Conservation (phyloP, 2,329 filamentous ascomycete species). For the Curvularia verruculosa region DNA sequence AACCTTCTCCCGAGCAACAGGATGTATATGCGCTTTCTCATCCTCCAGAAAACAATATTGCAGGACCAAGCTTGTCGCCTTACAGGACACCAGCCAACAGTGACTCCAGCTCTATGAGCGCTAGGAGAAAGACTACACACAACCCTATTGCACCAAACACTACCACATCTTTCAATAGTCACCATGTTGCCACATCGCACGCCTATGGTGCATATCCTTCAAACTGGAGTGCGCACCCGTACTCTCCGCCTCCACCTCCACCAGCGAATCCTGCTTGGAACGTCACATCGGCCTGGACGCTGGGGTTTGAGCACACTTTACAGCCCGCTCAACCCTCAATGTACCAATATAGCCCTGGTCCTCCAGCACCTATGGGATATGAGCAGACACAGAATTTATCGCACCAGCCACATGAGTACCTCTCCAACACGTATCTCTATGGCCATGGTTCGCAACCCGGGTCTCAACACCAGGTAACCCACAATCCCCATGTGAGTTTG, state of each 20-base stretch:
- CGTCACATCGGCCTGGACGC: slow-evolving; percentile 26
- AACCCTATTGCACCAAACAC: slow-evolving; percentile 17
- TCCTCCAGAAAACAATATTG: slow-evolving; percentile 25
- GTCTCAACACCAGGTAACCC: slow-evolving; percentile 15
- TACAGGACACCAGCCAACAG: slow-evolving; percentile 19
- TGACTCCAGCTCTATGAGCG: slow-evolving; percentile 12
- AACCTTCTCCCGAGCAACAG: slow-evolving; percentile 21
- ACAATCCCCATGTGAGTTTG: slow-evolving; percentile 26
- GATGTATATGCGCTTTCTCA: slow-evolving; percentile 23
- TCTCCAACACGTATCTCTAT: slow-evolving; percentile 19
- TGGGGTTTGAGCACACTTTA: slow-evolving; percentile 17
- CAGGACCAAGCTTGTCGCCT: slow-evolving; percentile 11
- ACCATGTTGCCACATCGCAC: slow-evolving; percentile 17
- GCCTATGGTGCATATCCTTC: slow-evolving; percentile 21
- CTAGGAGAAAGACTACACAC: slow-evolving; percentile 17
- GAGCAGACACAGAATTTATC: slow-evolving; percentile 22
- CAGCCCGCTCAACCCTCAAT: slow-evolving; percentile 15
- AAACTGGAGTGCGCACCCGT: slow-evolving; percentile 25
- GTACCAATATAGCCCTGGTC: slow-evolving; percentile 20
- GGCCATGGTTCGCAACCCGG: slow-evolving; percentile 16
- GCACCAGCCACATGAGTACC: slow-evolving; percentile 19
- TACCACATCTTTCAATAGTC: slow-evolving; percentile 19
- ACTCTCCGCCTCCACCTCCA: slow-evolving; percentile 22
- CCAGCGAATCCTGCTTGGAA: slow-evolving; percentile 28
- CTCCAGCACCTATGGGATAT: slow-evolving; percentile 17